A percentile compares a stretch with the other conserved stretches of the same genome.
Evolutionary conservation across 2,329 filamentous ascomycete species (phyloP).

Genomic region (Xenoacremonium recifei): DNA sequence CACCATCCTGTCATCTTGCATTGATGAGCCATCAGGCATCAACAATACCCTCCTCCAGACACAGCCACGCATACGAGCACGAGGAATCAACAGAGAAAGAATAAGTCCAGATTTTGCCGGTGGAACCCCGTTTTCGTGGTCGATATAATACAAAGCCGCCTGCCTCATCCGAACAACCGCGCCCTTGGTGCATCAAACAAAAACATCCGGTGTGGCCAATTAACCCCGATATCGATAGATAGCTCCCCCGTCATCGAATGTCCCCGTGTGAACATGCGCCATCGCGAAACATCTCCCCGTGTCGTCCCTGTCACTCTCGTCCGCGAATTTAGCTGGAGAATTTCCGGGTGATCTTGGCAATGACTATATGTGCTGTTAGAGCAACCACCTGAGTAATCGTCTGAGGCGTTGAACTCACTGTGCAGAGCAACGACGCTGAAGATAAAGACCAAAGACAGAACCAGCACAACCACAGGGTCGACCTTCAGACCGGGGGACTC

Average conservation of each 20-base stretch:
- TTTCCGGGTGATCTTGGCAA: slow-evolving; percentile 90
- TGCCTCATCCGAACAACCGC: slow-evolving; percentile 23
- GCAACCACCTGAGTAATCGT: neutral
- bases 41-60: too few relatives aligned
- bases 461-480: slow-evolving; percentile 94
- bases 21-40: too few relatives aligned
- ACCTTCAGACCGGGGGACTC: slow-evolving; percentile 97
- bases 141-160: slow-evolving; percentile 35
- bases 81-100: too few relatives aligned
- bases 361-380: slow-evolving; percentile 60
- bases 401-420: slow-evolving; percentile 59
- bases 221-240: slow-evolving; percentile 25
- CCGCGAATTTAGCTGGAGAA: slow-evolving; percentile 61
- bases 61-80: too few relatives aligned
- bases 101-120: slow-evolving; percentile 11
- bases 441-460: slow-evolving; percentile 96
- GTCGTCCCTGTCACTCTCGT: slow-evolving; percentile 9
- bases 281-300: slow-evolving; percentile 14
- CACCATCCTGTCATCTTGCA: too few relatives aligned
- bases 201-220: slow-evolving; percentile 25
- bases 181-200: slow-evolving; percentile 23
- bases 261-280: slow-evolving; percentile 21
- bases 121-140: slow-evolving; percentile 26
- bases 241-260: slow-evolving; percentile 20
- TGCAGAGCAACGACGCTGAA: slow-evolving; percentile 97